phyloP scores from a whole-genome alignment of 345 rosid species.

The Boechera retrofracta region DNA sequence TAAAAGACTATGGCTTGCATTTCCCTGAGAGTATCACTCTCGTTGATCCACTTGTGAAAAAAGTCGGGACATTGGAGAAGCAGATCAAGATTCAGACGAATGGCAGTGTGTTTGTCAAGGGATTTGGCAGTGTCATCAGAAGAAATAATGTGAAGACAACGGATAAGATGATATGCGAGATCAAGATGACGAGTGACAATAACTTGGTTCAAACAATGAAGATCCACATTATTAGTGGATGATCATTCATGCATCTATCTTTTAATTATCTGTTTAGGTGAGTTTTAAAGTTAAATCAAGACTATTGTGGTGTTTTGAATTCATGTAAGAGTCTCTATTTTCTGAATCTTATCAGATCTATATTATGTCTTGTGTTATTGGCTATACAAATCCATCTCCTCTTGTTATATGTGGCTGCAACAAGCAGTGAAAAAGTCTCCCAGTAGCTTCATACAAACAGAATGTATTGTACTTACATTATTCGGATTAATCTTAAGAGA shows the following conservation, averaged over 20 bases:
- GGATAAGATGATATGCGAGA: constrained; percentile 28
- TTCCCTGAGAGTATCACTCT: constrained; percentile 23
- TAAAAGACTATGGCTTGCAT: constrained; percentile 29
- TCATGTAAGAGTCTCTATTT: neutral
- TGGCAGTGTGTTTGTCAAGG: constrained; percentile 27
- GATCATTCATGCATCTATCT: neutral
- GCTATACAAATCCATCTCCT: neutral
- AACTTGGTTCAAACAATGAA: constrained; percentile 38
- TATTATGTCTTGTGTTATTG: neutral
- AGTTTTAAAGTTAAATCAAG: neutral
- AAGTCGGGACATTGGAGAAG: constrained; percentile 19
- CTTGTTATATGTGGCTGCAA: constrained; percentile 8
- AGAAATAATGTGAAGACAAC: constrained; percentile 22
- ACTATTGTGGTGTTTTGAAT: neutral
- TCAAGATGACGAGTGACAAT: neutral
- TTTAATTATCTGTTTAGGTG: neutral
- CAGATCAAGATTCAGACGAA: constrained; percentile 14
- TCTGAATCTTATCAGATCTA: neutral
- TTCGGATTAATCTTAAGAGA: constrained; percentile 6
- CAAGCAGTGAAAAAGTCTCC: neutral
- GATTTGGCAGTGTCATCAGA: constrained; percentile 23
- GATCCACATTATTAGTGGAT: constrained; percentile 18
- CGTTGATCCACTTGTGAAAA: constrained; percentile 10
- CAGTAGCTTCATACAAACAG: constrained; percentile 22
- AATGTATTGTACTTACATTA: constrained; percentile 18